Percentiles rank a stretch among this genome's conserved stretches.
These are phyloP conservation scores for Lenwebbia sp. DNA, from an alignment of 345 rosid genomes.

Conservation along the genomic window DNA sequence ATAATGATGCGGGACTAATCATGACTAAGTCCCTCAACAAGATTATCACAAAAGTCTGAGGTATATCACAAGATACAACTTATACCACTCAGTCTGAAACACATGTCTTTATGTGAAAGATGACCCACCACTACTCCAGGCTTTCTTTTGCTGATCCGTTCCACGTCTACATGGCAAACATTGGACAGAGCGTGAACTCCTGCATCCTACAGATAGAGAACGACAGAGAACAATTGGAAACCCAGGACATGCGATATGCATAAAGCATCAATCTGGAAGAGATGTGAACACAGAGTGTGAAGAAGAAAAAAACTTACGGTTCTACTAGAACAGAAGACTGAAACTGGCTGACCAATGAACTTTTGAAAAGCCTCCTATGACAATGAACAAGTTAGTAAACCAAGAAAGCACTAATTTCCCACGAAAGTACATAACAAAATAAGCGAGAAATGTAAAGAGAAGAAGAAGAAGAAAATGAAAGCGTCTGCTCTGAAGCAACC, in stretches of 20 bases:
- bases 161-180: slow-evolving; percentile 94
- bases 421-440: neutral
- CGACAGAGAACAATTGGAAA: neutral
- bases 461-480: neutral
- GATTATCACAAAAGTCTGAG: neutral
- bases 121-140: slow-evolving; percentile 77
- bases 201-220: slow-evolving; percentile 49
- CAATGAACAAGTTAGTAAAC: neutral
- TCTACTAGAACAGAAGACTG: slow-evolving; percentile 67
- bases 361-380: slow-evolving; percentile 75
- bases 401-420: neutral
- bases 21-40: neutral
- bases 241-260: neutral
- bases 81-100: neutral
- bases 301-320: slow-evolving; percentile 41
- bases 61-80: neutral
- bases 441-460: neutral
- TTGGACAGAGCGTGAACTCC: slow-evolving; percentile 95
- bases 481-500: neutral
- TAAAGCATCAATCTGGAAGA: neutral
- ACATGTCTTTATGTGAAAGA: neutral
- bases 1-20: neutral
- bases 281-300: neutral
- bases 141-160: slow-evolving; percentile 82
- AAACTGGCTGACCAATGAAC: slow-evolving; percentile 82